These are phyloP conservation scores for Rhamnella rubrinervis DNA, from an alignment of 331 rosid genomes.

Conservation along the genomic window DNA sequence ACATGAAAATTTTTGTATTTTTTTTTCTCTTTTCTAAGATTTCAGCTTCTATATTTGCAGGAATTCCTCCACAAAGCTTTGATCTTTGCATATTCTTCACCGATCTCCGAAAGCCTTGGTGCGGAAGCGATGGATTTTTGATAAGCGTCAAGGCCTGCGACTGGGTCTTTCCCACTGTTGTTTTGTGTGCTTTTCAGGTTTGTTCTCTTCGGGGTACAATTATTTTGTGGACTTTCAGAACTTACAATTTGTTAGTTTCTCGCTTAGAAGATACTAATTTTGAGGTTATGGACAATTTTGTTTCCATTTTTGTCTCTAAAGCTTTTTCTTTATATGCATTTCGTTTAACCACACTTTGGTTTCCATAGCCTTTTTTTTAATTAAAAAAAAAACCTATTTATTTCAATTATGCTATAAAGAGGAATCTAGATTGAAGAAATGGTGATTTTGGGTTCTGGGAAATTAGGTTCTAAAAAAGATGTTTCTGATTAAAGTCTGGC, in stretches of 20 bases:
- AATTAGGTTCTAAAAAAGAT: slow-evolving; percentile 36
- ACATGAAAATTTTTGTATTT: neutral
- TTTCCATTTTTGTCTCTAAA: neutral
- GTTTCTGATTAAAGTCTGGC: slow-evolving; percentile 49
- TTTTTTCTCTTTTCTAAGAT: slow-evolving; percentile 20
- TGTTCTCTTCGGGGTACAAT: neutral
- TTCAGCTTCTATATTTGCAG: slow-evolving; percentile 4
- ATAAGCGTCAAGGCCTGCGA: slow-evolving; percentile 13
- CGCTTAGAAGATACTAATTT: slow-evolving; percentile 1
- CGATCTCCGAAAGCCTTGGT: slow-evolving; percentile 23
- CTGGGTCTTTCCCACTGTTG: slow-evolving; percentile 19
- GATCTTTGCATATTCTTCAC: slow-evolving; percentile 28
- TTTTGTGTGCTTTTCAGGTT: slow-evolving; percentile 19
- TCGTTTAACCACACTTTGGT: neutral
- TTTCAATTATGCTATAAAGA: slow-evolving; percentile 26
- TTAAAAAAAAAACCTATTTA: neutral
- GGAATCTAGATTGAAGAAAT: slow-evolving; percentile 30
- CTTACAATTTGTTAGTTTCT: neutral
- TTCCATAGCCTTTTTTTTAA: slow-evolving; percentile 12
- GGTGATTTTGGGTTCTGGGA: slow-evolving; percentile 9
- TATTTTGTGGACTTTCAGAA: neutral
- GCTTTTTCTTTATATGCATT: neutral
- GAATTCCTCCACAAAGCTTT: slow-evolving; percentile 19
- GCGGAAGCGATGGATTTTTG: slow-evolving; percentile 27
- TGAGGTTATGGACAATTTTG: neutral